A percentile compares a stretch with the other conserved stretches of the same genome.
Evolutionary conservation across 2,329 filamentous ascomycete genomes (phyloP).

Genomic region (Ophiostoma piceae): DNA sequence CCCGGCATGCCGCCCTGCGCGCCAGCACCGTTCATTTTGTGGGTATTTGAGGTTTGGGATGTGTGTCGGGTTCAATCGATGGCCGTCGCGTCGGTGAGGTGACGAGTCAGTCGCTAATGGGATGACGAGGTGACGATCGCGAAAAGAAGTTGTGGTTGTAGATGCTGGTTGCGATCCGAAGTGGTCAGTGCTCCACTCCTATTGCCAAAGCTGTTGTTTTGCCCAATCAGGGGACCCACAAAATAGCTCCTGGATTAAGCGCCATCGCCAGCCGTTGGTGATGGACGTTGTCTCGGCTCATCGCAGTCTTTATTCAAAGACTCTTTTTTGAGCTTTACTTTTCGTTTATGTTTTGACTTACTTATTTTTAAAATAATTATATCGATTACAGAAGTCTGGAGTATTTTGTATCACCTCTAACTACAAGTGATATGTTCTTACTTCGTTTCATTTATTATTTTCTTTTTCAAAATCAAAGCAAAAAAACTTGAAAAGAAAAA

Average conservation of each 20-base stretch:
- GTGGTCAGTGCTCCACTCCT: conserved; percentile 19
- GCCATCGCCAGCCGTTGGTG: too few relatives aligned
- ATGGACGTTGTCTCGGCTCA: not conserved
- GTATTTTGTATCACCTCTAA: too few relatives aligned
- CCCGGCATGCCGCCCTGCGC: conserved; percentile 18
- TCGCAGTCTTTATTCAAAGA: not conserved
- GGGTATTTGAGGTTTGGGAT: not conserved
- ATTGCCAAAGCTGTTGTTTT: conserved; percentile 5
- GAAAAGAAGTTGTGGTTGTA: not conserved
- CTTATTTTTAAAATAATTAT: too few relatives aligned
- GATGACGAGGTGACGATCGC: not conserved
- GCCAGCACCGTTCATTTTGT: conserved; percentile 23
- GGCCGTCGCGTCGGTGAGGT: not conserved
- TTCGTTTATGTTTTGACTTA: not conserved
- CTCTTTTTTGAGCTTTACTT: not conserved
- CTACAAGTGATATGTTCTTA: too few relatives aligned
- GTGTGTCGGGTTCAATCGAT: not conserved
- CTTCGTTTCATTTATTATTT: too few relatives aligned
- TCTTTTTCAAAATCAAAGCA: too few relatives aligned
- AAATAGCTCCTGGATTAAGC: conserved; percentile 9
- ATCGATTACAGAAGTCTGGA: too few relatives aligned
- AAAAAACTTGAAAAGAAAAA: too few relatives aligned
- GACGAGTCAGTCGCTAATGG: not conserved
- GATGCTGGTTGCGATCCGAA: not conserved
- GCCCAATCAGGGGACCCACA: not conserved